Evolutionary conservation across 345 rosid genomes (phyloP), one percentile per base, ranked within the genome.

Genomic region (Dipteronia sinensis): DNA sequence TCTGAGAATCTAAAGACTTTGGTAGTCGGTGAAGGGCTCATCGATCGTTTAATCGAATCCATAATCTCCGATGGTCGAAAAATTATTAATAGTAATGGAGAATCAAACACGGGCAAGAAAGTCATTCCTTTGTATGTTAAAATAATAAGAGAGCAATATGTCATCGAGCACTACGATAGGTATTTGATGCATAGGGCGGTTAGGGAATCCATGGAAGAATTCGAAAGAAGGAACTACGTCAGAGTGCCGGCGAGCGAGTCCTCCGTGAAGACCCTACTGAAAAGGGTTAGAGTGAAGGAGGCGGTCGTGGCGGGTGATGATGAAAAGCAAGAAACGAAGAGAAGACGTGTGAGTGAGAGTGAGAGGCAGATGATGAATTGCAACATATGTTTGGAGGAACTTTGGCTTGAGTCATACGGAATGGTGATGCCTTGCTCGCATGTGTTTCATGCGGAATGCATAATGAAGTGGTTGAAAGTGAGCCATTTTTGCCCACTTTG

Each of bases 401-500:
- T 63, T 19, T 56, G 19, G 62, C 23, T 19, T n/a, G 46, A 9
- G 10, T 7, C 46, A 8, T 17, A 56, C 22, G 62, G 23, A 56
- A 6, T 19, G 62, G 62, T 11, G 9, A 73, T 61, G 76, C 76
- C 76, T 61, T 61, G 67, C 10, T 38, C 20, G 1, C 67, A 73
- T 73, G 16, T 73, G 46, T 73, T 61, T 22, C 76, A 72, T 40
- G 7, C 20, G 8, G 31, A 19, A 0, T 73, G 67, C 46, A 61
- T 73, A 19, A 20, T 22, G 7, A 16, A 15, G 55, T 42, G 76
- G 67, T 29, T 73, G 42, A 17, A 56, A 56, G 8, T 38, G 67
- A 73, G 56, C 38, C 76, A 61, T 73, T 61, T 59, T 27, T 73
- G 76, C 56, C 22, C 67, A 12, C 38, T 23, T 42, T 73, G 67